Conservation (phyloP, 805 yeast genomes). For the Yarrowia deformans region DNA sequence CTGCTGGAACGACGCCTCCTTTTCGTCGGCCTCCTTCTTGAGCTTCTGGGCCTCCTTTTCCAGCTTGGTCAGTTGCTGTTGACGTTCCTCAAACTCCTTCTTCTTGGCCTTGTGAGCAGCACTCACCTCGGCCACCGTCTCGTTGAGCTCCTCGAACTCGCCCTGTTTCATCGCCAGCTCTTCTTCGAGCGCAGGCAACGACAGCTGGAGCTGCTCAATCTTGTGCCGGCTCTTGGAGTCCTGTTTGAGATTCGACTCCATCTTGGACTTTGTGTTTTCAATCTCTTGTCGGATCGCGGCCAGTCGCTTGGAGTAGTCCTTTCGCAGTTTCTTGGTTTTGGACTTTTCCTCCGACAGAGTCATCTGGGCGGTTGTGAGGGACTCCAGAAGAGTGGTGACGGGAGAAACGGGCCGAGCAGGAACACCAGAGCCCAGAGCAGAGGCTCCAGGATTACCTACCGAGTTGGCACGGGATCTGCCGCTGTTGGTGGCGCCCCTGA, state of each 20-base stretch:
- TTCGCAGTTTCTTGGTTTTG: constrained; percentile 63
- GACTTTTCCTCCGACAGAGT: constrained; percentile 64
- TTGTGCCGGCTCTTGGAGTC: constrained; percentile 65
- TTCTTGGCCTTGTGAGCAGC: constrained; percentile 36
- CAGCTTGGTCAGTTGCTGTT: constrained; percentile 40
- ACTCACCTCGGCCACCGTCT: neutral
- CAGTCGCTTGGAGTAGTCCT: constrained; percentile 64
- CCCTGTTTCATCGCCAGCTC: constrained; percentile 40
- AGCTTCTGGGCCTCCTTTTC: constrained; percentile 41
- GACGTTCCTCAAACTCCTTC: constrained; percentile 43
- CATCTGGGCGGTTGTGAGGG: constrained; percentile 68
- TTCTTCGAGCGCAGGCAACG: constrained; percentile 40
- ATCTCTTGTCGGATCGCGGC: constrained; percentile 62
- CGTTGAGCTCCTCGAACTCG: constrained; percentile 37
- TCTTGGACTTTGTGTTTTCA: constrained; percentile 59
- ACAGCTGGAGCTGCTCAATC: constrained; percentile 57
- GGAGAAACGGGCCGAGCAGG: constrained; percentile 59
- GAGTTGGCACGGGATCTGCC: constrained; percentile 33
- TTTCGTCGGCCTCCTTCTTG: constrained; percentile 41
- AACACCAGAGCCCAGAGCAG: constrained; percentile 30
- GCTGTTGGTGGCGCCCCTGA: constrained; percentile 42
- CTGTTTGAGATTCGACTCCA: constrained; percentile 58
- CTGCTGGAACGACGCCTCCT: constrained; percentile 42
- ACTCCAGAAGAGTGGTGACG: constrained; percentile 67
- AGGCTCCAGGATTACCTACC: constrained; percentile 7